These are phyloP conservation scores for Helianthus tuberosus DNA, from an alignment of 129 eudicot species.

Conservation along the genomic window DNA sequence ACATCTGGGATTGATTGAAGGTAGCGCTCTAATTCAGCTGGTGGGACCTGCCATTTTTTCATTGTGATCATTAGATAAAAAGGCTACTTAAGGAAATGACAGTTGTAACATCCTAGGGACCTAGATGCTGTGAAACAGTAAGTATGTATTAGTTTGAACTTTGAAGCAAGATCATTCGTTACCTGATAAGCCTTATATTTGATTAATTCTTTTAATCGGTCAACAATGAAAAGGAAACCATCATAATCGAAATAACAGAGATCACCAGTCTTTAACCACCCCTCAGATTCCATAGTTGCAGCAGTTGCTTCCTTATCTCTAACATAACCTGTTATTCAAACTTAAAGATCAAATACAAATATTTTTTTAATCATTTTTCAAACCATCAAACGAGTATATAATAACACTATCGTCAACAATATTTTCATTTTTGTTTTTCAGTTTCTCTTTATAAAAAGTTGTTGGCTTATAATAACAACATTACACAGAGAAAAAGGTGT, in stretches of 20 bases:
- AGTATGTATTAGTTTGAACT: background rate
- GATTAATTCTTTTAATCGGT: slow-evolving; percentile 82
- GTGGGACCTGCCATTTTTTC: slow-evolving; percentile 72
- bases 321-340: slow-evolving; percentile 65
- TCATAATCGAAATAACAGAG: slow-evolving; percentile 79
- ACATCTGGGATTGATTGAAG: slow-evolving; percentile 76
- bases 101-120: slow-evolving; percentile 13
- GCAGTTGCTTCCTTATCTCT: slow-evolving; percentile 75
- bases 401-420: background rate
- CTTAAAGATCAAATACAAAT: slow-evolving; percentile 2
- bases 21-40: slow-evolving; percentile 84
- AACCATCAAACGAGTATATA: slow-evolving; percentile 5
- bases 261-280: slow-evolving; percentile 96
- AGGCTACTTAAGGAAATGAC: background rate
- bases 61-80: slow-evolving; percentile 16
- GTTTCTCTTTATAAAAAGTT: background rate
- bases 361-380: background rate
- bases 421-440: background rate
- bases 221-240: slow-evolving; percentile 79
- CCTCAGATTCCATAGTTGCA: slow-evolving; percentile 74
- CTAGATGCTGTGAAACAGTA: background rate
- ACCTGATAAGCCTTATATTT: slow-evolving; percentile 98
- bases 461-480: background rate
- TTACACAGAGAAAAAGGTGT: background rate
- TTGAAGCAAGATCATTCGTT: slow-evolving; percentile 2